Base-by-base conservation (phyloP, 345 rosid genomes). In the Arabidopsis suecica region DNA sequence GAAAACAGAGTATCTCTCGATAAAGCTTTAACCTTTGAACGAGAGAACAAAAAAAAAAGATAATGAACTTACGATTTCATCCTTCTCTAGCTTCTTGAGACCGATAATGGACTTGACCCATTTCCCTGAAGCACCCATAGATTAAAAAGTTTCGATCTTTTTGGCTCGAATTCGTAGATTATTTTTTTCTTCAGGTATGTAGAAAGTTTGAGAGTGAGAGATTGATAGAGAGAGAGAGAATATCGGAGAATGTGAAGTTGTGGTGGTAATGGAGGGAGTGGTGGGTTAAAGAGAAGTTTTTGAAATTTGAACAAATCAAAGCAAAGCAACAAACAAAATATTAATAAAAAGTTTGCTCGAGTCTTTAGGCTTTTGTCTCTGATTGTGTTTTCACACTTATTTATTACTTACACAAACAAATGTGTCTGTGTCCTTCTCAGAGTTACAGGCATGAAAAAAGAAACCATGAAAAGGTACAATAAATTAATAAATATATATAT, bases 81-180 rank as follows among this genome's bases (percentile, higher is more conserved):
- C 88, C 12, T 88, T 89, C 63, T 86, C 93, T 2, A 83, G 57
- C 80, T 88, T 94, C 68, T 84, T 91, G 23, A 86, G 84, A 65
- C 93, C 90, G 7, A 88, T 86, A 44, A 94, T 82, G 14, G 95
- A 85, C 74, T 88, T 91, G 5, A 94, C 88, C 98, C 98, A 94
- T 78, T 87, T 94, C 32, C 96, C 97, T 53, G 98, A 87, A 73
- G 91, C 97, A 84, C 98, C 97, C 98, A 94, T 94, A 14, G 50
- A 45, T 45, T 8, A 45, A 14, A 45, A 74, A 50, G 79, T 11
- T 36, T 75, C 34, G 2, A 50, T 54, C 68, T 60, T 78, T 78
- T 68, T 36, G 71, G 61, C 78, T 73, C 70, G 54, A 73, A 73
- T 41, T 73, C 54, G 62, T 72, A 48, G 41, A 73, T n/a, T 41